phyloP scores from a whole-genome alignment of 2,329 filamentous ascomycete species.

The Lasiodiplodia citricola region DNA sequence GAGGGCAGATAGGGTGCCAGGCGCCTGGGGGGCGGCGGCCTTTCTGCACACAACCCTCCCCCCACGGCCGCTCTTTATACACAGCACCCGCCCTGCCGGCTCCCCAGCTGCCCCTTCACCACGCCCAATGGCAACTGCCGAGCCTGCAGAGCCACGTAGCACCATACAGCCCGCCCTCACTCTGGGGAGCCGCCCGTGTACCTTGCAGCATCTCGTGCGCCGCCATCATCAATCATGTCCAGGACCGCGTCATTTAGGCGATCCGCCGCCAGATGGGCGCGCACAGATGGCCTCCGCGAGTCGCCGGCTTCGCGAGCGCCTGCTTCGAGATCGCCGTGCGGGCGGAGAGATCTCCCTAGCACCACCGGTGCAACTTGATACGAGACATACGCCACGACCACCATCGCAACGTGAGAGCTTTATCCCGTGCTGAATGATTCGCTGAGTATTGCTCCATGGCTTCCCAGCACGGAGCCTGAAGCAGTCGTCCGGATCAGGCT shows the following conservation, averaged over 20 bases:
- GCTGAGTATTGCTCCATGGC: background rate
- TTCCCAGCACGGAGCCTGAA: background rate
- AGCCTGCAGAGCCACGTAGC: constrained; percentile 25
- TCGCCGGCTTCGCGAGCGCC: background rate
- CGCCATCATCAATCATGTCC: constrained; percentile 2
- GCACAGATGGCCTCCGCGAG: background rate
- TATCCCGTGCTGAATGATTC: background rate
- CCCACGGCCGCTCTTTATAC: constrained; percentile 16
- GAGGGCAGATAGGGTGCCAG: background rate
- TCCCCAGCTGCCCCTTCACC: constrained; percentile 20
- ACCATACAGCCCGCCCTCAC: constrained; percentile 18
- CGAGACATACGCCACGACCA: background rate
- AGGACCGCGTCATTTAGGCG: background rate
- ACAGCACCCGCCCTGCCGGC: constrained; percentile 7
- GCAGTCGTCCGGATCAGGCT: background rate
- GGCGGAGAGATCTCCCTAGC: background rate
- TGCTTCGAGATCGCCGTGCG: constrained; percentile 9
- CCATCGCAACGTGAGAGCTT: background rate
- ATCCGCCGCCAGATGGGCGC: constrained; percentile 2
- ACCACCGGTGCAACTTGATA: background rate
- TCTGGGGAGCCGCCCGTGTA: constrained; percentile 22
- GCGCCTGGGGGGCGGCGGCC: background rate
- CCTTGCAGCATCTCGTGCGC: constrained; percentile 16
- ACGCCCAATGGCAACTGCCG: constrained; percentile 18
- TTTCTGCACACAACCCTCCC: background rate